Conservation (phyloP, 176 grass and related monocot species). For the Oryza rufipogon region DNA sequence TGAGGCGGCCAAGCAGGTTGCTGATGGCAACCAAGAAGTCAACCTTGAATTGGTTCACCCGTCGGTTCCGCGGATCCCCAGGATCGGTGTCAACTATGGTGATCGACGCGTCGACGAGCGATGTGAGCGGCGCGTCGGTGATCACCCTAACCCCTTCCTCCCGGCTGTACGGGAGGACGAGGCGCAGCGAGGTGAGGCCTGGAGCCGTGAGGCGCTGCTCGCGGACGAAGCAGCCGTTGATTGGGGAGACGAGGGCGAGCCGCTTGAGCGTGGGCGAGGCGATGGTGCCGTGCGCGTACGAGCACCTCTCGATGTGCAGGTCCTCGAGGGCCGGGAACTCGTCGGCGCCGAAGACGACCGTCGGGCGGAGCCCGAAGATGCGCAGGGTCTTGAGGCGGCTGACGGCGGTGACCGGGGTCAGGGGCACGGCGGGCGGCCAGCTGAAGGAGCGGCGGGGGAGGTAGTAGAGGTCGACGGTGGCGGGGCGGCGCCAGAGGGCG, state of each 20-base stretch:
- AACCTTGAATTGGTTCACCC: neutral
- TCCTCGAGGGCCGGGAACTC: constrained; percentile 1
- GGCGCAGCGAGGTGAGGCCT: neutral
- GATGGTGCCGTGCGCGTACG: neutral
- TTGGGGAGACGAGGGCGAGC: neutral
- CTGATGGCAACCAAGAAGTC: neutral
- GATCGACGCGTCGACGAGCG: constrained; percentile 3
- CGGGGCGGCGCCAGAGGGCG: neutral
- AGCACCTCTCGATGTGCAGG: neutral
- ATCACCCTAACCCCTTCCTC: neutral
- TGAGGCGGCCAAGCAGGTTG: neutral
- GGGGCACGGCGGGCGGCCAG: neutral
- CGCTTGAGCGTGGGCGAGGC: constrained; percentile 23
- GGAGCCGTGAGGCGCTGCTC: constrained; percentile 10
- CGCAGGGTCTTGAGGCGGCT: neutral
- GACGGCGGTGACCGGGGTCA: neutral
- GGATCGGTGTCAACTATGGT: neutral
- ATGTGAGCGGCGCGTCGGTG: neutral
- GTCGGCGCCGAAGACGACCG: neutral
- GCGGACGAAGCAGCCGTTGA: neutral
- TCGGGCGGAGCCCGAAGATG: neutral
- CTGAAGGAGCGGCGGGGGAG: neutral
- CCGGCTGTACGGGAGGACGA: neutral
- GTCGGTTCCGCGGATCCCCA: neutral
- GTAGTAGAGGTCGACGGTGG: neutral